These are phyloP conservation scores for Echeveria elegans DNA, from an alignment of 164 flowering plant species.

Conservation along the genomic window DNA sequence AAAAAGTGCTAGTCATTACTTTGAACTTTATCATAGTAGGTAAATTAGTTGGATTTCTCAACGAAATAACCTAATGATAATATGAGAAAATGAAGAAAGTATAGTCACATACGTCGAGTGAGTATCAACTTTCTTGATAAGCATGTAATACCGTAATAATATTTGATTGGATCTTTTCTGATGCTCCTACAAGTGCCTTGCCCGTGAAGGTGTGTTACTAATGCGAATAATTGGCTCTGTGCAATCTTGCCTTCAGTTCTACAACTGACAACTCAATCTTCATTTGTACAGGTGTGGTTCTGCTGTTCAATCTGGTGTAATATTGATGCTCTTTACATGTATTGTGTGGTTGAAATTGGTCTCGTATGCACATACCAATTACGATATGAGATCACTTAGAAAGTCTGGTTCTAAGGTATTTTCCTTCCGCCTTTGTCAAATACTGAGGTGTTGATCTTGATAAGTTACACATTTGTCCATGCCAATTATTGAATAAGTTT, in stretches of 20 bases:
- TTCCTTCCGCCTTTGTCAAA: background rate
- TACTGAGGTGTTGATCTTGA: background rate
- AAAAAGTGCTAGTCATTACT: background rate
- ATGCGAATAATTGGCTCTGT: background rate
- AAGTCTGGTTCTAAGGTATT: slow-evolving; percentile 57
- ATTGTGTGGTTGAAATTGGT: slow-evolving; percentile 89
- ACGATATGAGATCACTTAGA: slow-evolving; percentile 61
- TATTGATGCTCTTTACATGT: slow-evolving; percentile 80
- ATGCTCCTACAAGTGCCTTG: background rate
- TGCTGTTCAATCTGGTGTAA: slow-evolving; percentile 69
- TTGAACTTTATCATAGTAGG: background rate
- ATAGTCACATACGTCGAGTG: background rate
- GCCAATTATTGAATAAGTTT: slow-evolving; percentile 30
- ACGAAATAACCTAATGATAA: background rate
- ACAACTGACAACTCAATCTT: background rate
- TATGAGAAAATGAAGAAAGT: background rate
- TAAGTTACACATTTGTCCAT: background rate
- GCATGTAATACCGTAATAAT: background rate
- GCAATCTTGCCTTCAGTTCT: background rate
- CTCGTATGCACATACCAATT: slow-evolving; percentile 85
- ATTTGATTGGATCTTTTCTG: background rate
- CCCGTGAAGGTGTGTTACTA: background rate
- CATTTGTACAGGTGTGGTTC: slow-evolving; percentile 59
- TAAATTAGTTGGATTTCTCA: background rate
- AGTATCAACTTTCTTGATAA: too few relatives aligned